Base-by-base conservation (phyloP, 2,329 filamentous ascomycete species). In the Diaporthe sp. region DNA sequence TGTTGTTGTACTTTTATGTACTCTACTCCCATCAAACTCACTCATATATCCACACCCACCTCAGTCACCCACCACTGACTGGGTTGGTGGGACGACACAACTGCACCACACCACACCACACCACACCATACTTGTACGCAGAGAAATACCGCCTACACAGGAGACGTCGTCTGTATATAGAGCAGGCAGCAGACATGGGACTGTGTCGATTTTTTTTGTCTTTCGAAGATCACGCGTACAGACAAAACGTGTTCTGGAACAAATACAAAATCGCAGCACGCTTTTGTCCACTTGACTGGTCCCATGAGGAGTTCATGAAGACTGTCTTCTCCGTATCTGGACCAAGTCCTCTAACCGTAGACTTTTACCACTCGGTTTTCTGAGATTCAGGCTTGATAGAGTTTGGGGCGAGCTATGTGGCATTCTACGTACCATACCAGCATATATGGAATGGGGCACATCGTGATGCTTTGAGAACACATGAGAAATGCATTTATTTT, bases 1-100 rank as follows among this genome's bases (percentile, higher is more conserved):
- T 75, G 53, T 49, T 72, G 61, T 65, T 55, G 34, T 72, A 75
- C 68, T 55, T 60, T 53, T 63, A 68, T 76, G 75, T 76, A 76
- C 75, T 63, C 60, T 61, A 68, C 68, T 72, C 73, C 58, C 72
- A 71, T 55, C 63, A 68, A 39, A 57, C 75, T 49, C 51, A 65
- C 28, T 7, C 39, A 60, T 12, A 42, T 44, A 51, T 51, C 63
- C 28, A 47, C 42, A 51, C 20, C 57, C 61, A 31, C 28, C 61
- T 31, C 61, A 25, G 42, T 68, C 60, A 61, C 2, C 31, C 31
- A 60, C 25, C 65, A 34, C 65, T 31, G 34, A 42, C 58, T 42
- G 58, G 72, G 53, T 37, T 49, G 65, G 44, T 4, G 49, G 65
- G 15, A 70, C 65, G 34, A 70, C 10, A 28, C n/a, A 2, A 55